Evolutionary conservation across 2,329 filamentous ascomycete genomes (phyloP).

Genomic region (Hypocreales sp.): DNA sequence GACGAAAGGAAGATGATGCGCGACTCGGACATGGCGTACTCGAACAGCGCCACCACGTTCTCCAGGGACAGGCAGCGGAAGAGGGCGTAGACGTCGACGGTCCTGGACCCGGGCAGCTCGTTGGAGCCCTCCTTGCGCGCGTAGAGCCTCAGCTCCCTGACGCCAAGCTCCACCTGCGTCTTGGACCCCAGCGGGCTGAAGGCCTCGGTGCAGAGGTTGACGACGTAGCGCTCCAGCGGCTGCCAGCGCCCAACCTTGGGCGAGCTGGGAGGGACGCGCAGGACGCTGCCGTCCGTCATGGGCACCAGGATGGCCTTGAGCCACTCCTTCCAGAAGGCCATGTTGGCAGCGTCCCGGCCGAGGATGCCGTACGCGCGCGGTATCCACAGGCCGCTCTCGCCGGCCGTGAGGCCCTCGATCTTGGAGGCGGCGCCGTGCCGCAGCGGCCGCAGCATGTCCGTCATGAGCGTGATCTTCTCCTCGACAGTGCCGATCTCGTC

Average conservation of each 20-base stretch:
- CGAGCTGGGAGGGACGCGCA: conserved; percentile 75
- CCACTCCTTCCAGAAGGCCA: conserved; percentile 98
- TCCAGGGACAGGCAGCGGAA: conserved; percentile 82
- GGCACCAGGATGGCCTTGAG: conserved; percentile 84
- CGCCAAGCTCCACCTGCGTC: conserved; percentile 83
- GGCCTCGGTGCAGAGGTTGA: conserved; percentile 92
- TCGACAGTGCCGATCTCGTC: conserved; percentile 92
- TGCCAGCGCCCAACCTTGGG: conserved; percentile 90
- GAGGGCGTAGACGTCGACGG: conserved; percentile 80
- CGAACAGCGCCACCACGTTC: conserved; percentile 84
- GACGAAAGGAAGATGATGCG: conserved; percentile 93
- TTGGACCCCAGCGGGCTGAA: conserved; percentile 84
- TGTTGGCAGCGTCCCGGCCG: conserved; percentile 67
- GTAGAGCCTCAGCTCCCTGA: conserved; percentile 82
- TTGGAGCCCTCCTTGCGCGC: conserved; percentile 86
- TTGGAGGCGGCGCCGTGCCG: conserved; percentile 90
- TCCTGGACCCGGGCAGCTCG: conserved; percentile 82
- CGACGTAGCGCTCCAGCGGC: conserved; percentile 87
- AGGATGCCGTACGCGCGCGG: conserved; percentile 87
- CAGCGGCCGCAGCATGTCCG: conserved; percentile 82
- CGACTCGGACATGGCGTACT: conserved; percentile 84
- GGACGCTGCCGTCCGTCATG: conserved; percentile 77
- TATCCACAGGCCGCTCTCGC: conserved; percentile 91
- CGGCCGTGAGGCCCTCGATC: conserved; percentile 90
- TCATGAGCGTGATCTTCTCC: conserved; percentile 95